Base-by-base conservation (phyloP, 352 stramenopile genomes). In the Phytophthora pistaciae region DNA sequence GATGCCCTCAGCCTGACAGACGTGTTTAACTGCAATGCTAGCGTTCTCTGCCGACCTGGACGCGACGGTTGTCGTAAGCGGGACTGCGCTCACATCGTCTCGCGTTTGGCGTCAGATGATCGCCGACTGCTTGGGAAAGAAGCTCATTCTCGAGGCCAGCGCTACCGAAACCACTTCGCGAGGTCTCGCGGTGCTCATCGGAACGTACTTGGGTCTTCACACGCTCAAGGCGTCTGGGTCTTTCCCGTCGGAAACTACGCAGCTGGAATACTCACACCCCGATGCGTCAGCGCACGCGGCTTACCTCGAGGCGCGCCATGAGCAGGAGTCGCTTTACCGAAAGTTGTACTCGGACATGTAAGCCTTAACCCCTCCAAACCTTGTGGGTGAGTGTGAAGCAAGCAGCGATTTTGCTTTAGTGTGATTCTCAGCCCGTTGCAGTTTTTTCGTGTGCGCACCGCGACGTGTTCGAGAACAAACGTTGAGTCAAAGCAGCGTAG, bases 91-190 rank as follows among this genome's bases (percentile, higher is more conserved):
- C 16, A 85, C 85, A 4, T 85, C 83, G 31, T 98, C 93, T n/a
- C 55, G 57, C 16, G 74, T 92, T 16, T 97, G 91, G 91, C 86
- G 91, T 8, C 92, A 97, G 56, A 97, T 98, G 78, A 80, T 95
- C 4, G 87, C 91, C 0, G 91, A 98, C 66, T 78, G 71, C 8
- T 78, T 97, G 25, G 90, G 88, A 5, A 89, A 85, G 48, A 80
- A 91, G 46, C 66, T 98, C 23, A 77, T 87, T 38, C 71, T 93
- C 20, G 85, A 96, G 55, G 87, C 74, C 11, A 75, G 72, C 18
- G 80, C 78, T 21, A 84, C 63, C 1, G 92, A 98, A 71, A 91
- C 88, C 2, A 97, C 92, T 20, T 97, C 91, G 8, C 88, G 90
- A 29, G 92, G 92, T 42, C 82, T 97, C 38, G 91, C 91, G 0